phyloP scores from a whole-genome alignment of 306 rosid species.

The Castanea mollissima region DNA sequence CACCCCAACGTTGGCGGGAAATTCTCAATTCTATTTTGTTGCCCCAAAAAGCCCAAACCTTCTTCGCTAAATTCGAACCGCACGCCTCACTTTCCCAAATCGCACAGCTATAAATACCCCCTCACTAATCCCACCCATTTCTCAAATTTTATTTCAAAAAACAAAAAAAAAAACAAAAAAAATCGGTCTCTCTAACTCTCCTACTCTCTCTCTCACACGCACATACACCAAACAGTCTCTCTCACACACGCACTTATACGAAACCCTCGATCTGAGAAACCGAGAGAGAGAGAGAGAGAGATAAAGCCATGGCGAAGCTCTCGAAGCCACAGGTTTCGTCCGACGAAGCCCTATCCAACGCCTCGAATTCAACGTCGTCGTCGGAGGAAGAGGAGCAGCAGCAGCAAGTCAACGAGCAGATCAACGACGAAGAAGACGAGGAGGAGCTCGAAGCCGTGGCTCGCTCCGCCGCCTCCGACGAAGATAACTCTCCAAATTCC shows the following conservation, averaged over 20 bases:
- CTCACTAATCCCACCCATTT: not conserved
- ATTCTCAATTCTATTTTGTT: constrained; percentile 21
- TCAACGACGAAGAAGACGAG: constrained; percentile 79
- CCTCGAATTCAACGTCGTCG: constrained; percentile 36
- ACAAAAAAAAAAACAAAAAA: not conserved
- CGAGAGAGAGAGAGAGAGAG: not conserved
- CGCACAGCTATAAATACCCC: constrained; percentile 33
- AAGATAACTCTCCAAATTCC: constrained; percentile 32
- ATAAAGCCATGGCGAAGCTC: constrained; percentile 51
- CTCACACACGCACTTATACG: not conserved
- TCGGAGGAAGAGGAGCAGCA: constrained; percentile 51
- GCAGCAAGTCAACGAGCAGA: constrained; percentile 52
- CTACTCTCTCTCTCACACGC: not conserved
- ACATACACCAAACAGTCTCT: not conserved
- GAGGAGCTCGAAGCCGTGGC: constrained; percentile 93
- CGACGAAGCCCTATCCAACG: constrained; percentile 64
- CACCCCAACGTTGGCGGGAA: constrained; percentile 64
- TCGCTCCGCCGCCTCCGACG: constrained; percentile 74
- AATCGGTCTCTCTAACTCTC: constrained; percentile 19
- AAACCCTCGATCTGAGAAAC: constrained; percentile 61
- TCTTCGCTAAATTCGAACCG: constrained; percentile 27
- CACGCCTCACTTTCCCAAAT: constrained; percentile 33
- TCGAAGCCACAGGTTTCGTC: constrained; percentile 62
- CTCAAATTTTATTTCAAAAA: no score
- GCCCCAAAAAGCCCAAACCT: not conserved